Evolutionary conservation across 805 yeast species (phyloP).

Genomic region (Ogataea pini): DNA sequence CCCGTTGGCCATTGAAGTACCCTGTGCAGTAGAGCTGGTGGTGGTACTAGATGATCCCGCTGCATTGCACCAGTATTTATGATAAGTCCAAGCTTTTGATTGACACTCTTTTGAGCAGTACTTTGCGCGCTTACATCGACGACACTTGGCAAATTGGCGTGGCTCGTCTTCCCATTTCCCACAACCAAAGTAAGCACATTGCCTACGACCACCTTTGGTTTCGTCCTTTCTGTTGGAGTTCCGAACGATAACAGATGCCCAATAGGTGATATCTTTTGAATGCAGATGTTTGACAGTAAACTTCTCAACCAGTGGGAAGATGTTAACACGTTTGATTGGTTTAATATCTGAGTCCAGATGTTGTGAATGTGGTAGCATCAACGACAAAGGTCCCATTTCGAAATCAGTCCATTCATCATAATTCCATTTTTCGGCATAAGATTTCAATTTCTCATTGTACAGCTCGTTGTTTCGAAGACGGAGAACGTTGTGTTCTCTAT

Average conservation of each 20-base stretch:
- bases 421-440: slow-evolving; percentile 43
- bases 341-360: slow-evolving; percentile 33
- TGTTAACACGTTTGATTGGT: slow-evolving; percentile 55
- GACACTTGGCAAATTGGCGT: slow-evolving; percentile 90
- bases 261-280: slow-evolving; percentile 81
- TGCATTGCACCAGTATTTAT: slow-evolving; percentile 86
- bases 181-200: slow-evolving; percentile 91
- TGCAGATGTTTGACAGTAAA: slow-evolving; percentile 69
- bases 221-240: slow-evolving; percentile 94
- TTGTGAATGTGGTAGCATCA: slow-evolving; percentile 24
- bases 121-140: slow-evolving; percentile 91
- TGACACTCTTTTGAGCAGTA: slow-evolving; percentile 94
- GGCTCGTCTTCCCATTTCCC: slow-evolving; percentile 93
- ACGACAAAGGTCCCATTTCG: slow-evolving; percentile 30
- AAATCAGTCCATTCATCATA: slow-evolving; percentile 42
- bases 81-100: slow-evolving; percentile 87
- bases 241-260: slow-evolving; percentile 98
- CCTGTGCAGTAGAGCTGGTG: slow-evolving; percentile 12
- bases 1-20: background rate
- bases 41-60: slow-evolving; percentile 21
- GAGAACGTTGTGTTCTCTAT: slow-evolving; percentile 30
- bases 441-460: slow-evolving; percentile 23
- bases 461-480: slow-evolving; percentile 30
- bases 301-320: slow-evolving; percentile 90
- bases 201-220: slow-evolving; percentile 82